Percentiles rank a stretch among this genome's conserved stretches.
These are phyloP conservation scores for Leptodermis oblonga DNA, from an alignment of 257 asterid genomes.

Conservation along the genomic window DNA sequence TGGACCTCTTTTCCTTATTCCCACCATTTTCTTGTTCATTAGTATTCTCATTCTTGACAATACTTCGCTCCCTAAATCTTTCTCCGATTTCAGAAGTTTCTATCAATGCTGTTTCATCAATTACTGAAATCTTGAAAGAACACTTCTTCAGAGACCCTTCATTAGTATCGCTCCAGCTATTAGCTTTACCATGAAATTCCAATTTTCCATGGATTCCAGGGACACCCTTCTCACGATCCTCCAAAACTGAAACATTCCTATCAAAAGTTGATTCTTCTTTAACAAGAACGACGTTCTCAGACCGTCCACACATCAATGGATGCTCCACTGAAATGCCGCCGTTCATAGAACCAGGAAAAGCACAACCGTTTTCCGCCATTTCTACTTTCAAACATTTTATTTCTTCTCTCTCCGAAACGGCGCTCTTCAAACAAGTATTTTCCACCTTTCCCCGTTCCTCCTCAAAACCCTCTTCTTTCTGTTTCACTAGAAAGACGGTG, in stretches of 20 bases:
- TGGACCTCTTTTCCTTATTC: constrained; percentile 30
- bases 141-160: constrained; percentile 39
- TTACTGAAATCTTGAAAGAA: constrained; percentile 25
- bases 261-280: background rate
- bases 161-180: background rate
- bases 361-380: background rate
- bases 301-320: background rate
- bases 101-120: constrained; percentile 38
- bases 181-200: background rate
- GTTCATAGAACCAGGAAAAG: background rate
- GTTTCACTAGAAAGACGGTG: background rate
- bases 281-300: background rate
- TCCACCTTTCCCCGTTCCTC: background rate
- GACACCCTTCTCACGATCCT: constrained; percentile 6
- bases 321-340: background rate
- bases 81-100: constrained; percentile 8
- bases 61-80: background rate
- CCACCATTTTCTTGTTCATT: constrained; percentile 9
- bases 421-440: background rate
- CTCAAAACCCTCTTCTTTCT: background rate
- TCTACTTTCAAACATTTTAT: too few species aligned
- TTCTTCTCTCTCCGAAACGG: background rate
- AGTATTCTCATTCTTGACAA: background rate
- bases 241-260: background rate
- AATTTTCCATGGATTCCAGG: background rate